Conservation (phyloP, 1,139 yeast species). For the Suhomyces wounanorum region DNA sequence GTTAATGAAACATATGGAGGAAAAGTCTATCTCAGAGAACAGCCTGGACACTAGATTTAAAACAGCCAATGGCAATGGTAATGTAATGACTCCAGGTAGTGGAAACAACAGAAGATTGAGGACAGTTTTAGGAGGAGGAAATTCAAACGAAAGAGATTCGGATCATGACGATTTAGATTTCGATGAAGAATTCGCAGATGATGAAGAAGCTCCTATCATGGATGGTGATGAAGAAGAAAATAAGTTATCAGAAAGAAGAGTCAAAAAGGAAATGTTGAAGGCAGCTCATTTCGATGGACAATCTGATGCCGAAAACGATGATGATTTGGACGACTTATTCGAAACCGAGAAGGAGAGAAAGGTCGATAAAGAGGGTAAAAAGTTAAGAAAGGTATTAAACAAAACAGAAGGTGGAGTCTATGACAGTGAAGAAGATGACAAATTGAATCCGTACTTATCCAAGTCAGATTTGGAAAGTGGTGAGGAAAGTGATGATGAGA, state of each 20-base stretch:
- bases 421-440: conserved; percentile 80
- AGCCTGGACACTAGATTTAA: conserved; percentile 51
- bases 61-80: conserved; percentile 18
- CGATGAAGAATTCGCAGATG: conserved; percentile 97
- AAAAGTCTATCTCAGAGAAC: conserved; percentile 50
- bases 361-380: conserved; percentile 90
- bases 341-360: conserved; percentile 64
- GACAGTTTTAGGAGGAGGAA: conserved; percentile 59
- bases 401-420: conserved; percentile 89
- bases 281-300: conserved; percentile 75
- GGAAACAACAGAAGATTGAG: conserved; percentile 42
- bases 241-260: conserved; percentile 82
- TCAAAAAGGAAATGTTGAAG: conserved; percentile 85
- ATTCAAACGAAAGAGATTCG: conserved; percentile 60
- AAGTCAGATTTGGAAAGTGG: conserved; percentile 68
- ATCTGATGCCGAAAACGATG: conserved; percentile 58
- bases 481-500: conserved; percentile 41
- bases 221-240: conserved; percentile 97
- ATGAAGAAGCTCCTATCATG: conserved; percentile 97
- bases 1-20: conserved; percentile 90
- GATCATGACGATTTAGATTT: conserved; percentile 92
- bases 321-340: conserved; percentile 64
- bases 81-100: neutral
- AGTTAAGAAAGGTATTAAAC: conserved; percentile 78
- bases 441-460: conserved; percentile 75